These are phyloP conservation scores for Alnus rubra DNA, from an alignment of 306 rosid genomes.

Conservation along the genomic window DNA sequence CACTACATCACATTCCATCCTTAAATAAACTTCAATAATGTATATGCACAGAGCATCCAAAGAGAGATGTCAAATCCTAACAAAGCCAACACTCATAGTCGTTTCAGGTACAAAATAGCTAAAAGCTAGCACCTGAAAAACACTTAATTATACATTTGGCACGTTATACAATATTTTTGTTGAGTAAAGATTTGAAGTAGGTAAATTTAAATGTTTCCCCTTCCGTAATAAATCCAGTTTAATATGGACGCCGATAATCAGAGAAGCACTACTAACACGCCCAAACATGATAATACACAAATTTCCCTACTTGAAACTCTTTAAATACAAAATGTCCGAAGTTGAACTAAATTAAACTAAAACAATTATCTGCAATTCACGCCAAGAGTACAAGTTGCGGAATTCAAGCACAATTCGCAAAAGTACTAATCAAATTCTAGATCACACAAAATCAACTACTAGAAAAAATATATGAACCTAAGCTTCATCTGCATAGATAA, in stretches of 20 bases:
- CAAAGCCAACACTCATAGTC: not conserved
- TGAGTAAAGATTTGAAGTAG: not conserved
- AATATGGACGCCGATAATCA: too few species aligned
- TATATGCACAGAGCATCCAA: not conserved
- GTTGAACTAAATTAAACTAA: not conserved
- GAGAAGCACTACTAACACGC: not conserved
- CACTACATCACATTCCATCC: constrained; percentile 1
- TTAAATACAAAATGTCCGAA: not conserved
- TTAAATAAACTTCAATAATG: not conserved
- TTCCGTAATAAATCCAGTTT: not conserved
- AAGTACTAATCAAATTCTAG: not conserved
- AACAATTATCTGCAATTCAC: not conserved
- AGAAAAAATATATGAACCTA: constrained; percentile 3
- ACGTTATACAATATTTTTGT: not conserved
- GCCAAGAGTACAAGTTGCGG: not conserved
- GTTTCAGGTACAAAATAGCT: not conserved
- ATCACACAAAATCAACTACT: not conserved
- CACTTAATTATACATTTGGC: not conserved
- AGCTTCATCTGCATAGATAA: not conserved
- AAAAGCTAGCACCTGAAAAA: not conserved
- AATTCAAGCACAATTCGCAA: not conserved
- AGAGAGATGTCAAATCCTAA: not conserved
- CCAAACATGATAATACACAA: not conserved
- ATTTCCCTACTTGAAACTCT: not conserved
- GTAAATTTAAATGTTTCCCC: not conserved